Percentiles rank a stretch among this genome's conserved stretches.
phyloP scores from a whole-genome alignment of 805 yeast species.

The Deakozyma indianensis region DNA sequence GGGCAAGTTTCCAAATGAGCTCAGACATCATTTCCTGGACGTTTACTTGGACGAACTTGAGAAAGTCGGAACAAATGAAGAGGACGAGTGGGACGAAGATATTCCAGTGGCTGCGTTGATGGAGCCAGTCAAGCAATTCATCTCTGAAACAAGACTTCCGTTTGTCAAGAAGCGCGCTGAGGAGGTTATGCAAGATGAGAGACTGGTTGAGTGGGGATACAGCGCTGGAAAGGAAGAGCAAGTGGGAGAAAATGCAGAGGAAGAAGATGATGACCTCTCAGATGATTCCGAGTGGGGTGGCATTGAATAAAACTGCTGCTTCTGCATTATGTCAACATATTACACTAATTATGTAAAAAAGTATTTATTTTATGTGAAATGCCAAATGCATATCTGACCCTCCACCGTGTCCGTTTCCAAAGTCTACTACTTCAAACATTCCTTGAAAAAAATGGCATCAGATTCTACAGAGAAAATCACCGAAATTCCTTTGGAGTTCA shows the following conservation, averaged over 20 bases:
- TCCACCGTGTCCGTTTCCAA: neutral
- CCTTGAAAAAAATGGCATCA: neutral
- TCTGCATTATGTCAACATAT: too few relatives aligned
- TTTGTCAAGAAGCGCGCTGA: slow-evolving; percentile 49
- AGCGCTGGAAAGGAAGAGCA: slow-evolving; percentile 1
- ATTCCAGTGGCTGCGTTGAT: slow-evolving; percentile 44
- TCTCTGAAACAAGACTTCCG: slow-evolving; percentile 36
- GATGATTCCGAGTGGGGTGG: slow-evolving; percentile 23
- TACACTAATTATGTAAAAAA: neutral
- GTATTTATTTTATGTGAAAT: too few relatives aligned
- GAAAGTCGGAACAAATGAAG: slow-evolving; percentile 37
- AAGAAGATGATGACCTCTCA: slow-evolving; percentile 18
- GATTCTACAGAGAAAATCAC: slow-evolving; percentile 43
- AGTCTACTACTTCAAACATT: neutral
- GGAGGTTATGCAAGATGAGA: slow-evolving; percentile 55
- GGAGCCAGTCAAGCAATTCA: slow-evolving; percentile 43
- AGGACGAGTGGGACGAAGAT: slow-evolving; percentile 22
- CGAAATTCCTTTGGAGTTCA: slow-evolving; percentile 81
- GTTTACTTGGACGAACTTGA: slow-evolving; percentile 76
- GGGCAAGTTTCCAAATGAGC: slow-evolving; percentile 48
- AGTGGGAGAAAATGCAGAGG: slow-evolving; percentile 12
- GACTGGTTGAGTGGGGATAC: slow-evolving; percentile 52
- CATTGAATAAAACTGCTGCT: slow-evolving; percentile 12
- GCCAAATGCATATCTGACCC: too few relatives aligned
- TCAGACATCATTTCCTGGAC: slow-evolving; percentile 77